Percentiles rank a stretch among this genome's conserved stretches.
Conservation (phyloP, 768 basidiomycete species). For the Rhizopogon vinicolor region DNA sequence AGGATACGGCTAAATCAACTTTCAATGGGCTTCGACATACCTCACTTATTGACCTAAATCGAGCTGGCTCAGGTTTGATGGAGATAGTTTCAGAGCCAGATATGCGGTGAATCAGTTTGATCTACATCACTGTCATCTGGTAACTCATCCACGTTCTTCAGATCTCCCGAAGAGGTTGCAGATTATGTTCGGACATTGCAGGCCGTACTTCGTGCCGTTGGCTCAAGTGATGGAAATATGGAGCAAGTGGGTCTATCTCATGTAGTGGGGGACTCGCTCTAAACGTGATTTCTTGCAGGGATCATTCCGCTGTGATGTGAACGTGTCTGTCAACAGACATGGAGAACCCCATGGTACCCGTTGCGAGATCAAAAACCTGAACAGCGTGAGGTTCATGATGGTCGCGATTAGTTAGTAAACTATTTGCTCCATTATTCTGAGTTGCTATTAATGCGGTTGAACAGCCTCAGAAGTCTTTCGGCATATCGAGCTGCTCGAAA, state of each 20-base stretch:
- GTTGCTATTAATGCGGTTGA: not conserved
- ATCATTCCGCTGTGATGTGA: conserved; percentile 92
- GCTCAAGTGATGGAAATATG: conserved; percentile 95
- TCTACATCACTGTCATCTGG: not conserved
- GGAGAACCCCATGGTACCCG: conserved; percentile 70
- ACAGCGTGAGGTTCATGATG: conserved; percentile 81
- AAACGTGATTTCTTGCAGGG: conserved; percentile 49
- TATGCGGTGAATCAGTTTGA: conserved; percentile 45
- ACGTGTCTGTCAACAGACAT: conserved; percentile 79
- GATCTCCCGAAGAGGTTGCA: conserved; percentile 85
- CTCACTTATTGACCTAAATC: conserved; percentile 79
- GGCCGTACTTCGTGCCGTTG: conserved; percentile 73
- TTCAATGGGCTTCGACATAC: conserved; percentile 44
- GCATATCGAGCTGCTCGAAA: conserved; percentile 57
- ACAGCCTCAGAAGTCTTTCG: conserved; percentile 78
- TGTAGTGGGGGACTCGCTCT: conserved; percentile 1
- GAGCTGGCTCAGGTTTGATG: conserved; percentile 87
- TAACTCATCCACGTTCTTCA: conserved; percentile 11
- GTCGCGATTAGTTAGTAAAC: conserved; percentile 70
- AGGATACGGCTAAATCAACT: conserved; percentile 92
- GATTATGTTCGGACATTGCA: conserved; percentile 84
- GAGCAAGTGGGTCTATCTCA: conserved; percentile 61
- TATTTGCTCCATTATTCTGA: not conserved
- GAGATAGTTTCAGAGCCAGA: conserved; percentile 97
- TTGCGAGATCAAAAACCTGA: conserved; percentile 96